Evolutionary conservation across 192 early-diverging fungal genomes (phyloP).

Genomic region (Backusella sp.): DNA sequence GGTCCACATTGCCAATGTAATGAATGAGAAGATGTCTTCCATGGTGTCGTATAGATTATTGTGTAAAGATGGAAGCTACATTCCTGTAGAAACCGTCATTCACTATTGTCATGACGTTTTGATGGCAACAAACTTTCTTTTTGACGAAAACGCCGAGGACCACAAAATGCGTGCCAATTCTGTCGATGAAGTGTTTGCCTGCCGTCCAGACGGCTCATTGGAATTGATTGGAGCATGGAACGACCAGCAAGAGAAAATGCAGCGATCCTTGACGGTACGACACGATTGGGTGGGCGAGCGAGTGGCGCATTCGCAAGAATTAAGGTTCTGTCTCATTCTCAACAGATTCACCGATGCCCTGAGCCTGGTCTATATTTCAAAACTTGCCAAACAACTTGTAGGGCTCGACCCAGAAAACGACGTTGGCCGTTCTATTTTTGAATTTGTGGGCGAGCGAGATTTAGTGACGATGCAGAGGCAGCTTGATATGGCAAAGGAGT

Average conservation of each 20-base stretch:
- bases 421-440: constrained; percentile 9
- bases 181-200: constrained; percentile 10
- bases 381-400: neutral
- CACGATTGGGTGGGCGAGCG: neutral
- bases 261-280: neutral
- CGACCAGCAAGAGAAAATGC: neutral
- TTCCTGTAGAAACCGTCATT: constrained; percentile 23
- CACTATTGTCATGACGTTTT: constrained; percentile 34
- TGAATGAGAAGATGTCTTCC: constrained; percentile 41
- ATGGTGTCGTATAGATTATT: constrained; percentile 38
- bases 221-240: constrained; percentile 5
- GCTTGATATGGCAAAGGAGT: constrained; percentile 8
- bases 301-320: constrained; percentile 2
- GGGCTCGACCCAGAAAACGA: neutral
- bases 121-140: constrained; percentile 3
- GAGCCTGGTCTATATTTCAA: constrained; percentile 1
- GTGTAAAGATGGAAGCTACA: constrained; percentile 35
- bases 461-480: neutral
- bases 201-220: neutral
- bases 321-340: constrained; percentile 21
- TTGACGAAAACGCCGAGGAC: constrained; percentile 10
- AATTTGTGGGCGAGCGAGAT: constrained; percentile 10
- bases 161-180: constrained; percentile 20
- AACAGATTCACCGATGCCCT: constrained; percentile 17
- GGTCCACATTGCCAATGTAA: constrained; percentile 37